phyloP scores from a whole-genome alignment of 208 protist species.

The Entamoeba moshkovskii region DNA sequence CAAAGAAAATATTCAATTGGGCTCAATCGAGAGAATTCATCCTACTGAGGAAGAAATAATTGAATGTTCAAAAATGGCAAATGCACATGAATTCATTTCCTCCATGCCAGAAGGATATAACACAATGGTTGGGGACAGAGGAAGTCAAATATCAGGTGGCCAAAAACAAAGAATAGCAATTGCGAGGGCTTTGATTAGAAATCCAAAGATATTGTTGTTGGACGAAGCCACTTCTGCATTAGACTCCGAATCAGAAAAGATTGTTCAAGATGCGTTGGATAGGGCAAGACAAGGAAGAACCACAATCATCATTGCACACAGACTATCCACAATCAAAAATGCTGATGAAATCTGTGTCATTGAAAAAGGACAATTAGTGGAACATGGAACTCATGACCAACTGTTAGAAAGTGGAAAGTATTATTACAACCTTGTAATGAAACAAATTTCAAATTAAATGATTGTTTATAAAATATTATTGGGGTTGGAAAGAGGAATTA shows the following conservation, averaged over 20 bases:
- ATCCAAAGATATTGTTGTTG: slow-evolving; percentile 63
- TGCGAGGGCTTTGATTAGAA: slow-evolving; percentile 60
- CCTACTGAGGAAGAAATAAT: not conserved
- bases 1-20: slow-evolving; percentile 66
- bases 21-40: not conserved
- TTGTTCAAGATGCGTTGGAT: slow-evolving; percentile 62
- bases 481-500: no score
- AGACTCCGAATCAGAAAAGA: slow-evolving; percentile 62
- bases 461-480: no score
- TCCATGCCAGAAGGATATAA: not conserved
- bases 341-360: no score
- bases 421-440: no score
- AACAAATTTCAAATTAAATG: no score
- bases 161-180: slow-evolving; percentile 78
- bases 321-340: slow-evolving; percentile 64
- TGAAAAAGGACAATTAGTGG: no score
- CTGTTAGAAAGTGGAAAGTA: no score
- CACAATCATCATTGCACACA: slow-evolving; percentile 72
- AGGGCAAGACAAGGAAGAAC: slow-evolving; percentile 57
- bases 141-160: slow-evolving; percentile 57
- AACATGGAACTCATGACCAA: no score
- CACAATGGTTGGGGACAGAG: not conserved
- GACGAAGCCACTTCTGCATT: slow-evolving; percentile 73
- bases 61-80: not conserved
- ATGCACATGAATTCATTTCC: not conserved